Evolutionary conservation across 495 filamentous ascomycete genomes (phyloP), one percentile per base, ranked within the genome.

Genomic region (Friedmanniomyces endolithicus): DNA sequence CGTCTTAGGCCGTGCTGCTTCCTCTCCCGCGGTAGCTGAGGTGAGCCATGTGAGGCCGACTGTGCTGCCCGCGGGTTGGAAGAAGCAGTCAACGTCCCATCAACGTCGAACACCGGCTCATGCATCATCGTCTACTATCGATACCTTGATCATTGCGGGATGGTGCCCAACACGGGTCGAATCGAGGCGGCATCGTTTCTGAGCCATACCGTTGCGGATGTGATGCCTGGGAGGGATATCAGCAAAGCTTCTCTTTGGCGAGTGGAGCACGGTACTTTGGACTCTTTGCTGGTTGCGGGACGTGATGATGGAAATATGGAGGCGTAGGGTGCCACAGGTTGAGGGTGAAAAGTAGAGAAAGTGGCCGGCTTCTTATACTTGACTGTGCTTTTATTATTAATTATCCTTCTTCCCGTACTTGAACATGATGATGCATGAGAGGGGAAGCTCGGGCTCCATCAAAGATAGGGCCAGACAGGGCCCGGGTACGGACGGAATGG

Each of bases 81-180:
- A 25, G 48, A 50, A 33, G 48, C 33, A 31, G 27, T 31, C 9
- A 31, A 25, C 16, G 24, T 33, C 39, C 31, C 50, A 27, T 25
- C 7, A 33, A 47, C 43, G 52, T 54, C 52, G 52, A 47, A 54
- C 52, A 54, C 52, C 52, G 52, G 52, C 25, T 54, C 52, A 54
- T 54, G 52, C 52, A 54, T 54, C 52, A 54, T 54, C 41, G 27
- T 52, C 40, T 52, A 52, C 50, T 20, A 52, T 40, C 40, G 50
- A 40, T 52, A 52, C 50, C 50, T 45, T 46, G 52, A 47, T 47
- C 52, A 19, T 31, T 47, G 22, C n/a, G 9, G 25, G 25, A 16
- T 46, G 14, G 14, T n/a, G 8, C 52, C 39, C 52, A 33, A 47
- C 39, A 2, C 52, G 41, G 34, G 47, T 14, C 25, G 52, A 54